Evolutionary conservation across 1,284 basidiomycete genomes (phyloP).

Genomic region (Trichosporon sp.): DNA sequence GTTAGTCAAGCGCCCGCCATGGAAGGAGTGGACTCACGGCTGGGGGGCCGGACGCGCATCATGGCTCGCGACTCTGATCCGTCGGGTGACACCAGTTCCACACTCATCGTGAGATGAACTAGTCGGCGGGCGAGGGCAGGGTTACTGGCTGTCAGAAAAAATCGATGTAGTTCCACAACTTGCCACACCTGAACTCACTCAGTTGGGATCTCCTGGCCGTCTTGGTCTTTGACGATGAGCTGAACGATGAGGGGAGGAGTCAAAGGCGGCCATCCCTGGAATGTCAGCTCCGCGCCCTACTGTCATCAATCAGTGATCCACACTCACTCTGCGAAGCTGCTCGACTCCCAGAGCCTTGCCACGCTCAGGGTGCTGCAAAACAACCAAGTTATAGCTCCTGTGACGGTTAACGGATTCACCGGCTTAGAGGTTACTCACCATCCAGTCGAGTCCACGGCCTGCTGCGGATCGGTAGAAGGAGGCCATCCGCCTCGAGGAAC

Average conservation of each 20-base stretch:
- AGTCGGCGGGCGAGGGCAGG: constrained; percentile 18
- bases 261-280: constrained; percentile 22
- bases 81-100: constrained; percentile 19
- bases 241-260: constrained; percentile 21
- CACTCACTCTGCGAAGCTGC: constrained; percentile 17
- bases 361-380: constrained; percentile 18
- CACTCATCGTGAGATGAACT: constrained; percentile 22
- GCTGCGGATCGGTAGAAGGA: background rate
- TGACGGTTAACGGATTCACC: background rate
- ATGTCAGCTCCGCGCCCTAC: background rate
- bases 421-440: constrained; percentile 8
- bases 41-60: constrained; percentile 21
- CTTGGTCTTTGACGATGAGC: constrained; percentile 17
- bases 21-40: constrained; percentile 9
- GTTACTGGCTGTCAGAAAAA: constrained; percentile 12
- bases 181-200: constrained; percentile 11
- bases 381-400: constrained; percentile 18
- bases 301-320: background rate
- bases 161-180: no score
- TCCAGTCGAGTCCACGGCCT: constrained; percentile 11
- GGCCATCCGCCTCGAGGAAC: constrained; percentile 19
- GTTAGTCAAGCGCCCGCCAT: background rate
- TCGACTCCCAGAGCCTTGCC: constrained; percentile 21
- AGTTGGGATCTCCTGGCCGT: constrained; percentile 14
- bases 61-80: constrained; percentile 15